Evolutionary conservation across 768 basidiomycete species (phyloP).

Genomic region (Termitomyces eurrhizus): DNA sequence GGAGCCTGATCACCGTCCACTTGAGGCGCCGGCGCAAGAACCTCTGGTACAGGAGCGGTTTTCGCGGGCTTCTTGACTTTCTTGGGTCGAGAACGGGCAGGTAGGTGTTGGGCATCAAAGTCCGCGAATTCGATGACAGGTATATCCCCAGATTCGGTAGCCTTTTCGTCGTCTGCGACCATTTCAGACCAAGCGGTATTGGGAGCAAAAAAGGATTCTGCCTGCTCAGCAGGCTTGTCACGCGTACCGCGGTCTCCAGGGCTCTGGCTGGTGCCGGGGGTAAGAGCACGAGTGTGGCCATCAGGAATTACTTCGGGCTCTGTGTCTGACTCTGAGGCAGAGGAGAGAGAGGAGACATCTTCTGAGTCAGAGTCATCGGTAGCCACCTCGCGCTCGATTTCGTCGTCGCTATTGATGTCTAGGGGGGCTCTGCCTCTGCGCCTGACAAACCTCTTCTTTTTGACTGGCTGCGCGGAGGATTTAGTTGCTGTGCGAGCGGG

Average conservation of each 20-base stretch:
- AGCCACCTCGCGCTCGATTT: constrained; percentile 65
- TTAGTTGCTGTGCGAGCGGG: constrained; percentile 29
- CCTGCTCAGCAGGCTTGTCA: constrained; percentile 27
- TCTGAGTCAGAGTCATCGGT: constrained; percentile 75
- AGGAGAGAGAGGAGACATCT: constrained; percentile 54
- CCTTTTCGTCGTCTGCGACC: constrained; percentile 64
- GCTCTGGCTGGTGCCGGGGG: constrained; percentile 67
- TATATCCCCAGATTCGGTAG: constrained; percentile 60
- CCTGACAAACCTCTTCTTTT: constrained; percentile 46
- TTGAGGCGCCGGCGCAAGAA: constrained; percentile 26
- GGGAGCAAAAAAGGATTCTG: constrained; percentile 50
- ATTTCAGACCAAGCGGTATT: constrained; percentile 77
- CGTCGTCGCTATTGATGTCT: constrained; percentile 70
- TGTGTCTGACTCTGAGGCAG: constrained; percentile 66
- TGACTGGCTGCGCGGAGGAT: constrained; percentile 27
- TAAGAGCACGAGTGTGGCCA: constrained; percentile 50
- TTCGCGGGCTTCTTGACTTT: constrained; percentile 39
- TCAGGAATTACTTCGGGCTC: constrained; percentile 57
- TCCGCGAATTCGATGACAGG: constrained; percentile 83
- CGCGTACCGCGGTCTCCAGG: constrained; percentile 38
- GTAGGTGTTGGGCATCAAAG: constrained; percentile 37
- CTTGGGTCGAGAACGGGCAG: constrained; percentile 28
- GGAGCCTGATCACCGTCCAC: constrained; percentile 19
- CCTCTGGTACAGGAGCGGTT: constrained; percentile 30
- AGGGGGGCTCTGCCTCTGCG: constrained; percentile 61